A percentile compares a stretch with the other conserved stretches of the same genome.
These are phyloP conservation scores for Lactarius trivialis DNA, from an alignment of 768 basidiomycete species.

Conservation along the genomic window DNA sequence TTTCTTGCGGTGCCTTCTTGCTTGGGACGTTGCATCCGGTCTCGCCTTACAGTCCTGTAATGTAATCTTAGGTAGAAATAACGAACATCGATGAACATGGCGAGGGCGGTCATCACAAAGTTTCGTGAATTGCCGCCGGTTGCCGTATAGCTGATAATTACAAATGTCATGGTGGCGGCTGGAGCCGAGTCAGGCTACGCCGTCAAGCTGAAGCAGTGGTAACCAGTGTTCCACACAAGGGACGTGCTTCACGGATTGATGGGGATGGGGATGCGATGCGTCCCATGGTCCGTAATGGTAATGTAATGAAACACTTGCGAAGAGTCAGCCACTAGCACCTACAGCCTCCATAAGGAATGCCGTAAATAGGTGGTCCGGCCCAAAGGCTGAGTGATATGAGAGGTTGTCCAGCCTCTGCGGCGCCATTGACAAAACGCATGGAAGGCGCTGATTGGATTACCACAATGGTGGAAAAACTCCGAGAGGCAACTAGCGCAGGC, in stretches of 20 bases:
- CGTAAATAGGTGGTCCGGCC: slow-evolving; percentile 11
- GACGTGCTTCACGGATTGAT: slow-evolving; percentile 13
- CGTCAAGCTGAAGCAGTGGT: slow-evolving; percentile 8
- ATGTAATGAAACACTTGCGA: slow-evolving; percentile 17
- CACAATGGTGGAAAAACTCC: slow-evolving; percentile 16
- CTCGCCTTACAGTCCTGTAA: slow-evolving; percentile 22
- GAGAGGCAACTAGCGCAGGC: slow-evolving; percentile 6
- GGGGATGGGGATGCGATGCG: slow-evolving; percentile 10
- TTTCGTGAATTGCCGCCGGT: slow-evolving; percentile 5
- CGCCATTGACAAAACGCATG: slow-evolving; percentile 16
- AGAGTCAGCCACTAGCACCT: slow-evolving; percentile 5
- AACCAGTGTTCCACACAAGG: neutral
- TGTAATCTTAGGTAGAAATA: slow-evolving; percentile 25
- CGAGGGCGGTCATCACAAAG: neutral
- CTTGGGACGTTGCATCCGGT: slow-evolving; percentile 20
- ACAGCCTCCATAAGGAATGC: slow-evolving; percentile 11
- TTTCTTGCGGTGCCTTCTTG: slow-evolving; percentile 21
- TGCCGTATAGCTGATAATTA: neutral
- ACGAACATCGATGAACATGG: slow-evolving; percentile 20
- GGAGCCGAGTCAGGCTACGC: neutral
- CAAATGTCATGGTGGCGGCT: neutral
- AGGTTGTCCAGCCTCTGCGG: slow-evolving; percentile 18
- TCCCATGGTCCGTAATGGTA: neutral
- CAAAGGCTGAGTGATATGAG: slow-evolving; percentile 18
- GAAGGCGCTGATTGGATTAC: slow-evolving; percentile 15